A percentile compares a stretch with the other conserved stretches of the same genome.
These are phyloP conservation scores for Diplodia scrobiculata DNA, from an alignment of 2,329 filamentous ascomycete genomes.

Conservation along the genomic window DNA sequence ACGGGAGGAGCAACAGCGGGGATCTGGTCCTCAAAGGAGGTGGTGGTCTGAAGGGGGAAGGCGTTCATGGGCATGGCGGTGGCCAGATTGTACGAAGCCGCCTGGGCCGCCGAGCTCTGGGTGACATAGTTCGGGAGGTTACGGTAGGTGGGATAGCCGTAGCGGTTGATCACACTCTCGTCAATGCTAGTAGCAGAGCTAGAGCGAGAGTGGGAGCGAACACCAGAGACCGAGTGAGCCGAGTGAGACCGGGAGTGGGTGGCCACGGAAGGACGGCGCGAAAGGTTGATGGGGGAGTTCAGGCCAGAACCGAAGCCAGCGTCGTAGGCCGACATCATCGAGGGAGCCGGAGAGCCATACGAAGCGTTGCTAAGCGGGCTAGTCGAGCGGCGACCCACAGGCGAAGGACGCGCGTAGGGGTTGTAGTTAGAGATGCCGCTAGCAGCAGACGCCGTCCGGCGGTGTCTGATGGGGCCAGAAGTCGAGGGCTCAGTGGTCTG, in stretches of 20 bases:
- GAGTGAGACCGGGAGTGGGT: conserved; percentile 46
- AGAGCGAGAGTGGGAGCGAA: conserved; percentile 52
- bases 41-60: conserved; percentile 35
- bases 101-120: conserved; percentile 38
- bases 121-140: conserved; percentile 65
- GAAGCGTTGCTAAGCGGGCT: conserved; percentile 49
- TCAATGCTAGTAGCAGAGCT: conserved; percentile 70
- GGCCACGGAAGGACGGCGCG: conserved; percentile 43
- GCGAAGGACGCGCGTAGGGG: conserved; percentile 53
- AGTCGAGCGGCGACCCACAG: conserved; percentile 50
- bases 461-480: conserved; percentile 58
- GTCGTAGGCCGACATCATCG: conserved; percentile 33
- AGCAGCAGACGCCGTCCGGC: conserved; percentile 57
- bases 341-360: conserved; percentile 50
- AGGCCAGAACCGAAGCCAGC: conserved; percentile 51
- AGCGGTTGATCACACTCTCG: conserved; percentile 65
- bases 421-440: conserved; percentile 52
- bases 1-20: conserved; percentile 44
- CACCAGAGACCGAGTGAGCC: conserved; percentile 48
- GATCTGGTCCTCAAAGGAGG: conserved; percentile 34
- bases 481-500: conserved; percentile 67
- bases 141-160: conserved; percentile 82
- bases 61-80: conserved; percentile 44
- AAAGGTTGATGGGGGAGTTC: conserved; percentile 61
- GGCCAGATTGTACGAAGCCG: conserved; percentile 44